A percentile compares a stretch with the other conserved stretches of the same genome.
phyloP scores from a whole-genome alignment of 2,329 filamentous ascomycete genomes.

The Hyphodiscus sp. region DNA sequence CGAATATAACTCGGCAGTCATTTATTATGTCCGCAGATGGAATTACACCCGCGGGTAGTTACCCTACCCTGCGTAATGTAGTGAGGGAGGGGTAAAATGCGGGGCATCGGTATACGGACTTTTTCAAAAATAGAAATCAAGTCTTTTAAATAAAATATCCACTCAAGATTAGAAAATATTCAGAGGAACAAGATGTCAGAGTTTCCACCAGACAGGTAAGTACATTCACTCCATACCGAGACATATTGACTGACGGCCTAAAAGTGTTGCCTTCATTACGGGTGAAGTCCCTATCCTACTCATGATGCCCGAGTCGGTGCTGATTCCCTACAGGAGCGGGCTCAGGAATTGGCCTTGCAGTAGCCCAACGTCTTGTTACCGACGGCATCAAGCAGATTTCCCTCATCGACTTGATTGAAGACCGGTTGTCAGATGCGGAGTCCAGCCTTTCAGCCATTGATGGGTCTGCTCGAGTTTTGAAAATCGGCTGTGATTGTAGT shows the following conservation, averaged over 20 bases:
- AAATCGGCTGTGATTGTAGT: constrained; percentile 10
- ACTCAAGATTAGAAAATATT: too few relatives aligned
- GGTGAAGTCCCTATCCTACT: constrained; percentile 6
- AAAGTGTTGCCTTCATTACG: constrained; percentile 21
- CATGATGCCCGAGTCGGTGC: not conserved
- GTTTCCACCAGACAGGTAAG: not conserved
- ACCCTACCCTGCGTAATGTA: too few relatives aligned
- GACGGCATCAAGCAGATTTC: constrained; percentile 17
- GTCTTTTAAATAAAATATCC: too few relatives aligned
- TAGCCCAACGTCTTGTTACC: constrained; percentile 14
- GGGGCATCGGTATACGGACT: too few relatives aligned
- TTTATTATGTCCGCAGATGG: too few relatives aligned
- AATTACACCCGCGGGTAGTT: too few relatives aligned
- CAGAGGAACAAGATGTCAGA: not conserved
- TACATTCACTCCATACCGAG: not conserved
- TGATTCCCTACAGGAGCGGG: constrained; percentile 14
- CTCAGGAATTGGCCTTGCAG: constrained; percentile 19
- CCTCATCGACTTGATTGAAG: constrained; percentile 13
- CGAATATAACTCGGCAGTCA: too few relatives aligned
- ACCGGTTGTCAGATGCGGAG: not conserved
- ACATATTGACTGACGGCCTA: not conserved
- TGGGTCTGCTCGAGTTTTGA: constrained; percentile 1
- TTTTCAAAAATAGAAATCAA: too few relatives aligned
- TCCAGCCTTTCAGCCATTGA: not conserved
- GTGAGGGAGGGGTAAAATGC: too few relatives aligned